These are phyloP conservation scores for Fraxinus angustifolia DNA, from an alignment of 305 asterid genomes.

Conservation along the genomic window DNA sequence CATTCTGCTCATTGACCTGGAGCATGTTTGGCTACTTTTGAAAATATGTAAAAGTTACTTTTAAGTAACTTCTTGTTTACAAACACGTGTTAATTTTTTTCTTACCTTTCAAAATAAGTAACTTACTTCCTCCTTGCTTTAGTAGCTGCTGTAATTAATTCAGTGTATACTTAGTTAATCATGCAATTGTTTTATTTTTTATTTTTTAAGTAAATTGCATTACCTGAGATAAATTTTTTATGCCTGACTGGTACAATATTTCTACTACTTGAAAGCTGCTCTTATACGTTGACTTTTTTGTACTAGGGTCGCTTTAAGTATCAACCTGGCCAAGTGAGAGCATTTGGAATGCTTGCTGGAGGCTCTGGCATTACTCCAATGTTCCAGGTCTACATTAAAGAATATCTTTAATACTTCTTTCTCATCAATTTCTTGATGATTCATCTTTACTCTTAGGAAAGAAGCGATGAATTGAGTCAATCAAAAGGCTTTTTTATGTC, in stretches of 20 bases:
- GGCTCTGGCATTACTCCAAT: constrained; percentile 98
- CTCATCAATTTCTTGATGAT: not conserved
- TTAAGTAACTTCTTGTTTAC: not conserved
- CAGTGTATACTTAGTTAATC: not conserved
- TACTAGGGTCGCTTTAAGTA: constrained; percentile 78
- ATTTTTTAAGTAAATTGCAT: not conserved
- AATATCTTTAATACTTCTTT: not conserved
- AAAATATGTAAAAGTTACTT: not conserved
- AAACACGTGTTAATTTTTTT: not conserved
- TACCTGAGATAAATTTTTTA: not conserved
- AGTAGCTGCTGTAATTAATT: not conserved
- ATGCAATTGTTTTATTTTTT: not conserved
- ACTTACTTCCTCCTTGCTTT: not conserved
- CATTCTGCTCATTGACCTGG: not conserved
- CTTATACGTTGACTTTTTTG: constrained; percentile 1
- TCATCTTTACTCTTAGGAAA: not conserved
- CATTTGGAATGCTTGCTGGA: constrained; percentile 97
- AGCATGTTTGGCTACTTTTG: not conserved
- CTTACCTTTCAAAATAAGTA: not conserved
- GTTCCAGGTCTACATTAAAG: constrained; percentile 69
- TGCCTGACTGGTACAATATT: not conserved
- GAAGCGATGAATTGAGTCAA: not conserved
- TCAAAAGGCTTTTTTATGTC: not conserved
- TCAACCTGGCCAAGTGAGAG: constrained; percentile 81
- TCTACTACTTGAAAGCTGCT: constrained; percentile 9